Percentiles rank a stretch among this genome's conserved stretches.
Evolutionary conservation across 352 stramenopile species (phyloP).

Genomic region (Pythium diclinum): DNA sequence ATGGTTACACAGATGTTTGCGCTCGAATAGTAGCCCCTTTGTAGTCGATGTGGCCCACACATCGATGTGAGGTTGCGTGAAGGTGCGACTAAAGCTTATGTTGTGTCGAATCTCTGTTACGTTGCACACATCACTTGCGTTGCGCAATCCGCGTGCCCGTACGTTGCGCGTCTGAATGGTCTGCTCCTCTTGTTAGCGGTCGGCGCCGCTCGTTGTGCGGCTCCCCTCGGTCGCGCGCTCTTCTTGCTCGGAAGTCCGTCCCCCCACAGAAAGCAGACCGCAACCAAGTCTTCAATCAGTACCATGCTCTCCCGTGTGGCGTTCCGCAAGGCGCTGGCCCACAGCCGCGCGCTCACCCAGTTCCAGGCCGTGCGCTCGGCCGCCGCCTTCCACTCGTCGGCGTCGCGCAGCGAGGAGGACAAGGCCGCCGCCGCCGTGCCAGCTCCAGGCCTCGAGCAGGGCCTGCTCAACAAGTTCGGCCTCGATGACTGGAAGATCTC

Average conservation of each 20-base stretch:
- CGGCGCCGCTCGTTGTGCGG: conserved; percentile 9
- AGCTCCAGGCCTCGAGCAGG: conserved; percentile 32
- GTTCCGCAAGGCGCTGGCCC: conserved; percentile 51
- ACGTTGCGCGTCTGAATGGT: conserved; percentile 25
- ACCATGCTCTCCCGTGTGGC: conserved; percentile 73
- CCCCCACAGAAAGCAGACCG: conserved; percentile 3
- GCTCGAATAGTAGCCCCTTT: background rate
- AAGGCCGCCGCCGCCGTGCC: conserved; percentile 37
- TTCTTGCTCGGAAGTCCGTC: background rate
- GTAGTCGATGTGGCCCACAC: background rate
- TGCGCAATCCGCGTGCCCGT: conserved; percentile 1
- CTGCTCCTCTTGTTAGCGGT: conserved; percentile 21
- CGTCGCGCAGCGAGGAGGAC: conserved; percentile 42
- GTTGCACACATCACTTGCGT: background rate
- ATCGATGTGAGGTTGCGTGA: conserved; percentile 1
- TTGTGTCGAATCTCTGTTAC: background rate
- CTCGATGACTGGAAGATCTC: conserved; percentile 87
- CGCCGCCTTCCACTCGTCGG: conserved; percentile 55
- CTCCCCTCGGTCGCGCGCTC: background rate
- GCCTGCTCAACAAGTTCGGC: conserved; percentile 59
- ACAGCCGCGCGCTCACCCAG: conserved; percentile 46
- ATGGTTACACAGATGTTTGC: background rate
- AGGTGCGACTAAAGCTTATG: background rate
- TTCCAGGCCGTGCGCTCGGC: conserved; percentile 42
- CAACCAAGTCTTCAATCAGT: background rate